Base-by-base conservation (phyloP, 2,329 filamentous ascomycete species). In the Pseudocercospora pini-densiflorae region DNA sequence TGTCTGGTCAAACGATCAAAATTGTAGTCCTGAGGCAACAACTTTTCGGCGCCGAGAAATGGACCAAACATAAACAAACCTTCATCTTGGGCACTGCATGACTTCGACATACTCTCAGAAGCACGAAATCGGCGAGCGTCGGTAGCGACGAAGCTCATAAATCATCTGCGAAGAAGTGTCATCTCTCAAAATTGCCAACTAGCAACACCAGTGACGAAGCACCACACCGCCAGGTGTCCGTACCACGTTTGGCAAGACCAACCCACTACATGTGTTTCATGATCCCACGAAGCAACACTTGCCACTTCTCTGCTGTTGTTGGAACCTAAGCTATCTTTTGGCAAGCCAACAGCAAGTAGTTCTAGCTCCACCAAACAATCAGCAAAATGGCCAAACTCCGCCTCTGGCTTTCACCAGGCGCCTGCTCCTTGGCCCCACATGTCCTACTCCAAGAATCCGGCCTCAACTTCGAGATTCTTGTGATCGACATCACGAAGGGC, bases 381-480 rank as follows among this genome's bases (percentile, higher is more conserved):
- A 16, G n/a, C 40, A 31, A 10, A 21, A 55, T 55, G 51, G 14
- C 24, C 51, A 55, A 33, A 31, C 51, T 55, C 51, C 51, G 51
- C 40, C 27, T 61, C 40, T 61, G 47, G 24, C 40, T 61, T 27
- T 27, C 31, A 14, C 59, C 59, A 36, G 43, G 43, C 43, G 7
- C 59, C 16, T 47, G 40, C 43, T 61, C 59, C 19, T 3, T 61
- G 5, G 45, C 47, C 14, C 59, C 59, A n/a, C 59, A 61, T 10
- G 27, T 53, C 14, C 43, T 61, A 8, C 59, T 61, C 4, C 40
- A 51, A 16, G 27, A 51, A 29, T 51, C 43, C 59, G 47, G 47
- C 59, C 33, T 61, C 24, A 5, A 19, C 1, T 61, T 63, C 49
- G 61, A 62, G 19, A 54, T 63, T 5, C 40, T 64, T 9, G 31